Conservation (phyloP, 1,284 basidiomycete species). For the Coriolopsis trogii region DNA sequence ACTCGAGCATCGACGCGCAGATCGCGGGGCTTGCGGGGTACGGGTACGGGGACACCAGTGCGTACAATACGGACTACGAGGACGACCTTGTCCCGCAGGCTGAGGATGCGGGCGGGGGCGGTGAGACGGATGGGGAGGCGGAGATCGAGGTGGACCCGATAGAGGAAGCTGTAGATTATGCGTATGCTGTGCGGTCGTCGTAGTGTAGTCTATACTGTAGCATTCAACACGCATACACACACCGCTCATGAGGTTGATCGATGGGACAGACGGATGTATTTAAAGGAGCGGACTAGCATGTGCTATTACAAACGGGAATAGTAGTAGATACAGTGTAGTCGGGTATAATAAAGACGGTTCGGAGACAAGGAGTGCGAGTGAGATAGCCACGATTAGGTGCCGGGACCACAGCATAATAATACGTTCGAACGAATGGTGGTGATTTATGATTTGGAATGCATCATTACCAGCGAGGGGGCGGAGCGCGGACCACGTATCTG, state of each 20-base stretch:
- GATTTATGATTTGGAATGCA: conserved; percentile 1
- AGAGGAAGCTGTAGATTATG: conserved; percentile 22
- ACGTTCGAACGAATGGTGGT: neutral
- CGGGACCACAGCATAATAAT: conserved; percentile 19
- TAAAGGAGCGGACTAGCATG: neutral
- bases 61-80: conserved; percentile 37
- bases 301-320: no score
- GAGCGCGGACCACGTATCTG: conserved; percentile 41
- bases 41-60: conserved; percentile 32
- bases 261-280: neutral
- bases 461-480: conserved; percentile 52
- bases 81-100: conserved; percentile 22
- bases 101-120: conserved; percentile 9
- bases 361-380: neutral
- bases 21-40: conserved; percentile 27
- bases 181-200: conserved; percentile 1
- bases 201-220: neutral
- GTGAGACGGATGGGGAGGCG: conserved; percentile 24
- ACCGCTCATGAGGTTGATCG: conserved; percentile 1
- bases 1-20: conserved; percentile 47
- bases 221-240: no score
- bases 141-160: conserved; percentile 24
- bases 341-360: conserved; percentile 11
- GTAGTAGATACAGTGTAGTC: conserved; percentile 25
- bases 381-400: neutral